Conservation (phyloP, 169 alveolate species). For the Plasmodium gonderi region DNA sequence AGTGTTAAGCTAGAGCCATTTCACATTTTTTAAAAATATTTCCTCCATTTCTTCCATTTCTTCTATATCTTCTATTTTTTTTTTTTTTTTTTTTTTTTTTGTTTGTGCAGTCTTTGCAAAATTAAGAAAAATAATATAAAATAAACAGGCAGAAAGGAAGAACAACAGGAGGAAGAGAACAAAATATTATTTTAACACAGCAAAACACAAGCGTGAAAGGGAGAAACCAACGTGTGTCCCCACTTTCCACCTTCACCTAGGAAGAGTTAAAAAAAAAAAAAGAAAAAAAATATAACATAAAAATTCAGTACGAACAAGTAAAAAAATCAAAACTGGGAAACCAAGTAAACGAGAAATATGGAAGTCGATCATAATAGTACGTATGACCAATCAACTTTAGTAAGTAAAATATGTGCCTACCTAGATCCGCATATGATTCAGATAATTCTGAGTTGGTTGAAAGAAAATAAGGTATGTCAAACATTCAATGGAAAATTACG, state of each 20-base stretch:
- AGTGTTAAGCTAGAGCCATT: neutral
- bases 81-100: too few species aligned
- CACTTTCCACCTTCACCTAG: too few species aligned
- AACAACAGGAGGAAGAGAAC: neutral
- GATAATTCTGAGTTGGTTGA: constrained; percentile 82
- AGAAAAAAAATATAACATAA: neutral
- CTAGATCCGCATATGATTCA: constrained; percentile 84
- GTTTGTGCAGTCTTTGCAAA: neutral
- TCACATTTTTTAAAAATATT: neutral
- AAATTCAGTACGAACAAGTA: neutral
- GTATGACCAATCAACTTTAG: constrained; percentile 10
- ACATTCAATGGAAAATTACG: too few species aligned
- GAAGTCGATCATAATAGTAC: neutral
- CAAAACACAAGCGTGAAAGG: neutral
- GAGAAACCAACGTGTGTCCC: neutral
- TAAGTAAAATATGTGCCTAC: constrained; percentile 74
- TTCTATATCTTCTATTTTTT: too few species aligned
- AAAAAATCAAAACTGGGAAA: neutral
- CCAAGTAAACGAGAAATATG: neutral
- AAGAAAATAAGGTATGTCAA: constrained; percentile 75
- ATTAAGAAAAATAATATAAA: neutral
- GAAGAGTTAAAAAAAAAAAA: neutral
- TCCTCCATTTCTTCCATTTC: too few species aligned
- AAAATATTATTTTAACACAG: neutral
- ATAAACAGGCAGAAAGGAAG: neutral